These are phyloP conservation scores for Aureobasidium sp. DNA, from an alignment of 2,329 filamentous ascomycete species.

Conservation along the genomic window DNA sequence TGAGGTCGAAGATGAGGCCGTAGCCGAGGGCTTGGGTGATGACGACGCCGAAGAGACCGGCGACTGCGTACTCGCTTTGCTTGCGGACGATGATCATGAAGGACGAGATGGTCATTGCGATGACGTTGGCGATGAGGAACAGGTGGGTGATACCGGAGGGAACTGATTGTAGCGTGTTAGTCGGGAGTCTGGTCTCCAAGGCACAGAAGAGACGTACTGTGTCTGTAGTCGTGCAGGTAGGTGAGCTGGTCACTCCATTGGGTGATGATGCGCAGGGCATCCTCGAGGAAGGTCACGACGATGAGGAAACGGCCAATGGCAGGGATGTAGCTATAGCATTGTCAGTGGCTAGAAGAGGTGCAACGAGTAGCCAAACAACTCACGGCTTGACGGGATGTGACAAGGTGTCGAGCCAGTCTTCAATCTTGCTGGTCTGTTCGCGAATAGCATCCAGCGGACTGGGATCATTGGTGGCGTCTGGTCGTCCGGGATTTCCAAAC, in stretches of 20 bases:
- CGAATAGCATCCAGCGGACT: slow-evolving; percentile 82
- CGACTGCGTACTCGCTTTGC: slow-evolving; percentile 87
- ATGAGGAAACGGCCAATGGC: slow-evolving; percentile 96
- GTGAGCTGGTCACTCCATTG: slow-evolving; percentile 94
- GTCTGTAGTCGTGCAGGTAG: slow-evolving; percentile 85
- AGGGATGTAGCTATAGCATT: slow-evolving; percentile 64
- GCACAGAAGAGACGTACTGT: slow-evolving; percentile 57
- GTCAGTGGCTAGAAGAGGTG: neutral
- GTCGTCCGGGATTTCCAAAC: slow-evolving; percentile 46
- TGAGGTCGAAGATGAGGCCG: slow-evolving; percentile 95
- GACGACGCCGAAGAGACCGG: slow-evolving; percentile 82
- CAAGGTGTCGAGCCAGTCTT: slow-evolving; percentile 79
- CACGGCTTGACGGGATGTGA: slow-evolving; percentile 94
- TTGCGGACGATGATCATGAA: slow-evolving; percentile 82
- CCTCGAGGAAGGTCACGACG: slow-evolving; percentile 96
- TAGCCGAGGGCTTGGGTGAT: slow-evolving; percentile 92
- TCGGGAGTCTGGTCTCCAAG: slow-evolving; percentile 22
- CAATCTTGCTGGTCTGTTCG: slow-evolving; percentile 95
- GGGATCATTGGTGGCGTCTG: slow-evolving; percentile 57
- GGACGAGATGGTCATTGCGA: slow-evolving; percentile 79
- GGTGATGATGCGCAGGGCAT: slow-evolving; percentile 89
- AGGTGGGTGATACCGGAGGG: slow-evolving; percentile 80
- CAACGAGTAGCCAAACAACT: slow-evolving; percentile 31
- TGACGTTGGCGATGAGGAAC: slow-evolving; percentile 84
- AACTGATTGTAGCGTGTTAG: slow-evolving; percentile 46